Evolutionary conservation across 2,329 filamentous ascomycete species (phyloP), one percentile per base, ranked within the genome.

Genomic region (Sclerotinia sclerotiorum): DNA sequence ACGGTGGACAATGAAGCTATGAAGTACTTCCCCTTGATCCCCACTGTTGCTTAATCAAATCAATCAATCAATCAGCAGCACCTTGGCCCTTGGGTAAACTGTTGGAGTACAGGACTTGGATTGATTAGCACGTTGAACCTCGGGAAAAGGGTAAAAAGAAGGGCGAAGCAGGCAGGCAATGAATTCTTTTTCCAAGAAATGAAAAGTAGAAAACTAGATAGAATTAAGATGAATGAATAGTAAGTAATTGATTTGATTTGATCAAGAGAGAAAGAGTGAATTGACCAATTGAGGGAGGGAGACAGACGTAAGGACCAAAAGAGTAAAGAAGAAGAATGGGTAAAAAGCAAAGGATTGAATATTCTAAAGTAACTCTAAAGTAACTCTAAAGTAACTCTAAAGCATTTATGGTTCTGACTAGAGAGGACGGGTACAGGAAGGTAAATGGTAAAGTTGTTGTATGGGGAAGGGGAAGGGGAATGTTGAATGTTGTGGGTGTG

Each of bases 11-110:
- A 35, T 48, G 54, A 60, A 56, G 49, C 49, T 44, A 32, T 56
- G 62, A 66, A 66, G 42, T 35, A 66, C 52, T 60, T 66, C 62
- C 52, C 51, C 62, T 44, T 42, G 49, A 39, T 19, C 42, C 46
- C 42, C 52, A 27, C 62, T 65, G 29, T 65, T 44, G 24, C 56
- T 65, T 27, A 63, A 52, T 51, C 35, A 42, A 63, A 39, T 52
- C 60, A 61, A 61, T 35, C 54, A 56, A 56, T 48, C 57, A 46
- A 61, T 35, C 32, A 35, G 32, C 32, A 39, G 32, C 24, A 46
- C 27, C 24, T 46, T 60, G 21, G 39, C 19, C 27, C 24, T 46
- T 60, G n/a, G 39, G 44, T 48, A 61, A 61, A 48, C n/a, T 15
- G 35, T 19, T 58, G 35, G 35, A 27, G 55, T 19, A 32, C 32